These are phyloP conservation scores for Apiospora rasikravindrae DNA, from an alignment of 2,329 filamentous ascomycete species.

Conservation along the genomic window DNA sequence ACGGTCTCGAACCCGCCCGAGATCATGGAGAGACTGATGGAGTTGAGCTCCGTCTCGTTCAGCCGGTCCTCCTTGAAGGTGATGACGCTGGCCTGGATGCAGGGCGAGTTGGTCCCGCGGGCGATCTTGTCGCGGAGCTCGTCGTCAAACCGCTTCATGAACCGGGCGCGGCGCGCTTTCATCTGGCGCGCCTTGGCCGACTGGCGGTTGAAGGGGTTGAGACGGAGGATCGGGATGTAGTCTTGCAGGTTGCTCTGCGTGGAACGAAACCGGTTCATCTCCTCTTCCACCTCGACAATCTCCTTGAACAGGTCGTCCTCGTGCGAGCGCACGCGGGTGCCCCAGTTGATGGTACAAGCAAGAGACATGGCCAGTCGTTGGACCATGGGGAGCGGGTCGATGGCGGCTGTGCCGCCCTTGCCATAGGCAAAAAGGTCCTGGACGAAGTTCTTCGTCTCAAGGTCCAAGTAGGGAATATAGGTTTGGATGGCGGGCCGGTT, in stretches of 20 bases:
- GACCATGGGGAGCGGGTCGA: slow-evolving; percentile 72
- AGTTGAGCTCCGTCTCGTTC: slow-evolving; percentile 66
- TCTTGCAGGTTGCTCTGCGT: slow-evolving; percentile 67
- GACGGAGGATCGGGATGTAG: slow-evolving; percentile 61
- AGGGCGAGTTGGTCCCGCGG: slow-evolving; percentile 64
- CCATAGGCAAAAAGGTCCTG: slow-evolving; percentile 65
- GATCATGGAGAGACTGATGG: slow-evolving; percentile 72
- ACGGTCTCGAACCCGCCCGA: slow-evolving; percentile 71
- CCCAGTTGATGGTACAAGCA: slow-evolving; percentile 70
- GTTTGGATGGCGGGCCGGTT: slow-evolving; percentile 68
- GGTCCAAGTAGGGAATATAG: slow-evolving; percentile 66
- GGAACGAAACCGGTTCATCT: slow-evolving; percentile 62
- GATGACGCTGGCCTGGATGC: slow-evolving; percentile 72
- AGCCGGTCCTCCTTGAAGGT: slow-evolving; percentile 66
- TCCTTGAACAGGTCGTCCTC: slow-evolving; percentile 66
- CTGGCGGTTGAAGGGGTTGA: slow-evolving; percentile 67
- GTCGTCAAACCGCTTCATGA: slow-evolving; percentile 61
- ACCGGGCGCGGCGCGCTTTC: slow-evolving; percentile 63
- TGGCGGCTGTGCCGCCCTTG: slow-evolving; percentile 54
- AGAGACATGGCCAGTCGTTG: slow-evolving; percentile 68
- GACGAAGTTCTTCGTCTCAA: slow-evolving; percentile 68
- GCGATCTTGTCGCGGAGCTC: slow-evolving; percentile 66
- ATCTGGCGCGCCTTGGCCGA: slow-evolving; percentile 64
- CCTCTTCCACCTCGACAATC: slow-evolving; percentile 67
- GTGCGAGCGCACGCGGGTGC: slow-evolving; percentile 62